Base-by-base conservation (phyloP, 1,284 basidiomycete species). In the Apiotrichum veenhuisii region DNA sequence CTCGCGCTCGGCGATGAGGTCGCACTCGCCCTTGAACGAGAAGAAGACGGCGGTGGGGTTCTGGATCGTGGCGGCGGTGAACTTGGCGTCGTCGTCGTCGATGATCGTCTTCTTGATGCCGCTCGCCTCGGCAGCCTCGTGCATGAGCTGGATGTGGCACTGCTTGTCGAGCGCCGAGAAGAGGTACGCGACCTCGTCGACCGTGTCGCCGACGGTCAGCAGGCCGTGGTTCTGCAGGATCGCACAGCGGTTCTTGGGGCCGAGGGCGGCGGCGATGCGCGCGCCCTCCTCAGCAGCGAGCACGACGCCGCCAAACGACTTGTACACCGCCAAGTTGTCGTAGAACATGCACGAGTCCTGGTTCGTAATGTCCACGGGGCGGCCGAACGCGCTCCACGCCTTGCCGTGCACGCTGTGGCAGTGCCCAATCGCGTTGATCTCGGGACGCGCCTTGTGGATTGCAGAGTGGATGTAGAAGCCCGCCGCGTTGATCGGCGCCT, bases 391-490 rank as follows among this genome's bases (percentile, higher is more conserved):
- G 8, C 59, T 62, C 69, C 71, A 72, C 3, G 70, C 66, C 50
- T 71, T 70, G 50, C 70, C 72, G 58, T 70, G 59, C 9, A 69
- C 71, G 3, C 82, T 82, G 70, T 87, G 85, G 30, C 83, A 84
- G 71, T 87, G 85, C 5, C 84, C 84, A 17, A 84, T 84, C 37
- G 84, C 84, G 36, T 82, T 66, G 27, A 85, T 79, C 63, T 87
- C 85, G 1, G 85, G 84, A 20, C 85, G 81, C 37, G 83, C 83
- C 36, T 78, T 75, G 66, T 85, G 84, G 55, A 85, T 80, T 3
- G 83, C 81, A 23, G 82, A 81, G 63, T 83, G 82, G 58, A 81
- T 80, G 61, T 80, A 80, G 68, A 80, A 83, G 7, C 82, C 82
- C 2, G 81, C 78, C 55, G 66, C 63, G 65, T 75, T 75, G 65